A percentile compares a stretch with the other conserved stretches of the same genome.
Conservation (phyloP, 2,329 filamentous ascomycete genomes). For the Colletotrichum chlorophyti region DNA sequence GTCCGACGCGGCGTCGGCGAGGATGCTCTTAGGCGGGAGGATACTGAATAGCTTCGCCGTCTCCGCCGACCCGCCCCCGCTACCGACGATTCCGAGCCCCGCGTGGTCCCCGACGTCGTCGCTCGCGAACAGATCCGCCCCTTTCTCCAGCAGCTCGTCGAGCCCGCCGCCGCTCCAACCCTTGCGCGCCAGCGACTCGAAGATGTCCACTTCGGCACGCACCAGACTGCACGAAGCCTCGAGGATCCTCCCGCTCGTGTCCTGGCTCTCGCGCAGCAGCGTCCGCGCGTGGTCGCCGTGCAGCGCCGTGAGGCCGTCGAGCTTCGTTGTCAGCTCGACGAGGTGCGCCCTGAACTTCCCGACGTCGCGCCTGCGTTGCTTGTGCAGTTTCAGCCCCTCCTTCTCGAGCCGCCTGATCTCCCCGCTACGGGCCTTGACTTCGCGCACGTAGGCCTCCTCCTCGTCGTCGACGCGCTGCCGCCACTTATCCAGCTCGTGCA, state of each 20-base stretch:
- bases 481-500: conserved; percentile 75
- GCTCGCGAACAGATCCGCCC: conserved; percentile 64
- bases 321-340: conserved; percentile 65
- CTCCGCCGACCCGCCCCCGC: conserved; percentile 41
- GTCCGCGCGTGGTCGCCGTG: conserved; percentile 67
- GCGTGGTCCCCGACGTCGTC: conserved; percentile 40
- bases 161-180: conserved; percentile 72
- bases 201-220: conserved; percentile 73
- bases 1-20: conserved; percentile 57
- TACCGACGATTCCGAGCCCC: conserved; percentile 31
- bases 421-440: conserved; percentile 59
- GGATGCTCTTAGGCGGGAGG: conserved; percentile 68
- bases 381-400: conserved; percentile 68
- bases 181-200: conserved; percentile 70
- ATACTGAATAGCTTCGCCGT: conserved; percentile 67
- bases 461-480: conserved; percentile 69
- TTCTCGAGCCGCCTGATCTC: conserved; percentile 71
- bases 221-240: conserved; percentile 71
- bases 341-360: conserved; percentile 67
- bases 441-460: conserved; percentile 64
- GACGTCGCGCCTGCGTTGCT: conserved; percentile 66
- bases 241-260: conserved; percentile 67
- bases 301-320: conserved; percentile 67
- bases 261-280: conserved; percentile 68
- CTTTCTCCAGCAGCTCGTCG: conserved; percentile 70